Base-by-base conservation (phyloP, 441 rosid genomes). In the Metrosideros polymorpha region DNA sequence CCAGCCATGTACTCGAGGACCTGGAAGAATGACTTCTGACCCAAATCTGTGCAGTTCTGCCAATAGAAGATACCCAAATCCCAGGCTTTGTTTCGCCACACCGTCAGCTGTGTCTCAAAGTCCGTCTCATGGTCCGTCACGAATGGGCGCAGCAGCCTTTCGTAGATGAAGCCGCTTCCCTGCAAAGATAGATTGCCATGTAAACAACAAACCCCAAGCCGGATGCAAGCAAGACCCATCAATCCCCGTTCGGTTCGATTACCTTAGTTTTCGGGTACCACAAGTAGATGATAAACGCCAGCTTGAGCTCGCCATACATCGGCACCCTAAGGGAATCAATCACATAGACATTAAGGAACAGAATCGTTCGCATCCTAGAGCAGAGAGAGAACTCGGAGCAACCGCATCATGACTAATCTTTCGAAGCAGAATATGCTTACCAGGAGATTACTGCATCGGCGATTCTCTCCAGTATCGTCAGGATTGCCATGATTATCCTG, bases 211-310 rank as follows among this genome's bases (percentile, higher is more conserved):
- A 19, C 1, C 6, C 45, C 84, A 30, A 18, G n/a, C 25, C 29
- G 17, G 25, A 50, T 83, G 42, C 45, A 0, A 42, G 15, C 45
- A 52, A 19, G 55, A 50, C 43, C 53, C 9, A 9, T 55, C 18
- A 83, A 51, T 24, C 12, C 15, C 10, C 9, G 12, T 32, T 66
- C 7, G 7, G 47, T 66, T 35, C 45, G 25, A n/a, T 43, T 83
- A 87, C 88, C 86, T 84, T 84, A 14, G 88, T 87, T 59, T 87
- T 87, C 13, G 88, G 88, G 59, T 87, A 87, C 88, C 88, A 87
- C 27, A 87, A 35, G 85, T 87, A 87, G 86, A 87, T 87, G 88
- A 87, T 87, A 82, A 87, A 87, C 47, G 88, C 88, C 45, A 87
- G 88, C 88, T 87, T 87, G 53, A 87, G 56, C 45, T 87, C 88